Evolutionary conservation across 2,329 filamentous ascomycete species (phyloP).

Genomic region (Aspergillus pseudotamarii): DNA sequence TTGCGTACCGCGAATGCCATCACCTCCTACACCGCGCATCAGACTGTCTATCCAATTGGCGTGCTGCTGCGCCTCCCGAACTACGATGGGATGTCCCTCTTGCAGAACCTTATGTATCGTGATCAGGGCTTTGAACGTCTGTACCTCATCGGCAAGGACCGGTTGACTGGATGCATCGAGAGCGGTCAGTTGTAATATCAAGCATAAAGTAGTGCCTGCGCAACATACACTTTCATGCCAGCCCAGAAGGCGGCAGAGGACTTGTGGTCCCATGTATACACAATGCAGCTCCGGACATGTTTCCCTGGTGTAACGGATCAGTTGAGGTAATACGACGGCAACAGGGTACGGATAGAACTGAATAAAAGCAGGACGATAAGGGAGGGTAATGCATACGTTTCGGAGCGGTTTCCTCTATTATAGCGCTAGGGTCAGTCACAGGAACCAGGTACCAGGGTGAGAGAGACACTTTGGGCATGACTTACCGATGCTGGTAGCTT

Average conservation of each 20-base stretch:
- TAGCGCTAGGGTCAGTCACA: constrained; percentile 20
- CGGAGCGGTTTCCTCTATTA: constrained; percentile 64
- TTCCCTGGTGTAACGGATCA: constrained; percentile 59
- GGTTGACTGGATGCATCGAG: constrained; percentile 68
- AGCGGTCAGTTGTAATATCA: constrained; percentile 5
- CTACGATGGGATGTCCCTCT: constrained; percentile 85
- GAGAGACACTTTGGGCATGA: constrained; percentile 9
- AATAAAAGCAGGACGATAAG: constrained; percentile 12
- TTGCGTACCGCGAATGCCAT: constrained; percentile 74
- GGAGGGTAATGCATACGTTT: constrained; percentile 55
- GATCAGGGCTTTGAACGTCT: constrained; percentile 98
- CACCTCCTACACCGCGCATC: constrained; percentile 77
- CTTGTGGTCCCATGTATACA: constrained; percentile 99
- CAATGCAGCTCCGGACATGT: constrained; percentile 96
- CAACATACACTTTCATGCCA: constrained; percentile 91
- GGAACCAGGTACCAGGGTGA: background rate
- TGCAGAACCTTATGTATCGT: constrained; percentile 97
- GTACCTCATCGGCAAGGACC: constrained; percentile 96
- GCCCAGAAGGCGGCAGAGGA: constrained; percentile 94
- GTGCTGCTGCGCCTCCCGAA: constrained; percentile 88
- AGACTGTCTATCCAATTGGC: constrained; percentile 90
- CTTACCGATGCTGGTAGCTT: constrained; percentile 65
- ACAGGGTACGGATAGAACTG: background rate
- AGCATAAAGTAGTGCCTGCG: background rate
- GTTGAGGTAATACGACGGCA: background rate